These are phyloP conservation scores for Ophiostoma ulmi DNA, from an alignment of 2,329 filamentous ascomycete species.

Conservation along the genomic window DNA sequence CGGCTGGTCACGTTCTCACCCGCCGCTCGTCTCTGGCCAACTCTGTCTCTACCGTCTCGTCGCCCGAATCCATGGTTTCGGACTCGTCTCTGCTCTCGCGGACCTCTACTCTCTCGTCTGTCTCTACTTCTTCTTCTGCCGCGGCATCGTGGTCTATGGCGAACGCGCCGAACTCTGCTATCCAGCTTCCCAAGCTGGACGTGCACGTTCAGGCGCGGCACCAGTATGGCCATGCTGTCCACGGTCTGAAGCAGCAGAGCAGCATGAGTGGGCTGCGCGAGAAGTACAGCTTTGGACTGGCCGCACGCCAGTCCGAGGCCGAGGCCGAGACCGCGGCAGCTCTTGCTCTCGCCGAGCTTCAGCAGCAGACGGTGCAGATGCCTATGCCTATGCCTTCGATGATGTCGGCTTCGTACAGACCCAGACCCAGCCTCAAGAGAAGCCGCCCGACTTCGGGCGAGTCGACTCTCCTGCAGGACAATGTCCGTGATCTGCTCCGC, in stretches of 20 bases:
- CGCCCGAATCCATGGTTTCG: slow-evolving; percentile 63
- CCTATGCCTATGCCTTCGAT: background rate
- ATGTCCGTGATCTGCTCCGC: slow-evolving; percentile 59
- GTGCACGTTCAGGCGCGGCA: slow-evolving; percentile 53
- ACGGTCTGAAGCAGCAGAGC: slow-evolving; percentile 50
- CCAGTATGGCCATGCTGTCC: slow-evolving; percentile 37
- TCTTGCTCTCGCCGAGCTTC: slow-evolving; percentile 55
- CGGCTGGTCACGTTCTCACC: slow-evolving; percentile 44
- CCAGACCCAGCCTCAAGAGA: slow-evolving; percentile 50
- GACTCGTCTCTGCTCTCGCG: slow-evolving; percentile 58
- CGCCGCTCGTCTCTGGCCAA: slow-evolving; percentile 60
- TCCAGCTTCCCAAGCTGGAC: slow-evolving; percentile 43
- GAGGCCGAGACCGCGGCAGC: slow-evolving; percentile 54
- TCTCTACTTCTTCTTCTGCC: slow-evolving; percentile 53
- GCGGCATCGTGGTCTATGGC: slow-evolving; percentile 57
- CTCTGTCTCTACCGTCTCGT: slow-evolving; percentile 58
- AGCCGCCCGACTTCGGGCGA: slow-evolving; percentile 56
- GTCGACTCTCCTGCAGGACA: slow-evolving; percentile 54
- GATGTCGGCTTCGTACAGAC: slow-evolving; percentile 7
- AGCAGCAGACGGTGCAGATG: slow-evolving; percentile 42
- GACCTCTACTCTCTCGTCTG: slow-evolving; percentile 13
- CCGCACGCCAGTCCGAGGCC: slow-evolving; percentile 43
- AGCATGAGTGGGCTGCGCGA: slow-evolving; percentile 24
- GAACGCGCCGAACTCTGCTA: slow-evolving; percentile 50
- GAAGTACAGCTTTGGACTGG: slow-evolving; percentile 44